Evolutionary conservation across 129 eudicot species (phyloP).

Genomic region (carrot (Daucus carota)): DH1_v3.0 NC_030381.2:50920501-50921000

Average conservation of each 20-base stretch:
- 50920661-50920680: slow-evolving; percentile 61
- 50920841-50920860: slow-evolving; percentile 49
- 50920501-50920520: slow-evolving; percentile 80
- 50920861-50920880: slow-evolving; percentile 41
- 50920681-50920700: slow-evolving; percentile 36
- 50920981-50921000: slow-evolving; percentile 32
- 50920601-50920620: slow-evolving; percentile 59
- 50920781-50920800: neutral
- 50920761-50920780: neutral
- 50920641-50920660: slow-evolving; percentile 77
- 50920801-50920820: neutral
- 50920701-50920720: neutral
- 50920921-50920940: neutral
- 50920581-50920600: slow-evolving; percentile 46
- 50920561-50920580: neutral
- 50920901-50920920: slow-evolving; percentile 30
- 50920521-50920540: slow-evolving; percentile 21
- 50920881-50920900: slow-evolving; percentile 46
- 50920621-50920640: slow-evolving; percentile 63
- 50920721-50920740: neutral
- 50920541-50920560: neutral
- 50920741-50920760: neutral
- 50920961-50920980: neutral
- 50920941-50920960: neutral
- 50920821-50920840: slow-evolving; percentile 8